Evolutionary conservation across 2,329 filamentous ascomycete species (phyloP).

Genomic region (Neonectria sp.): DNA sequence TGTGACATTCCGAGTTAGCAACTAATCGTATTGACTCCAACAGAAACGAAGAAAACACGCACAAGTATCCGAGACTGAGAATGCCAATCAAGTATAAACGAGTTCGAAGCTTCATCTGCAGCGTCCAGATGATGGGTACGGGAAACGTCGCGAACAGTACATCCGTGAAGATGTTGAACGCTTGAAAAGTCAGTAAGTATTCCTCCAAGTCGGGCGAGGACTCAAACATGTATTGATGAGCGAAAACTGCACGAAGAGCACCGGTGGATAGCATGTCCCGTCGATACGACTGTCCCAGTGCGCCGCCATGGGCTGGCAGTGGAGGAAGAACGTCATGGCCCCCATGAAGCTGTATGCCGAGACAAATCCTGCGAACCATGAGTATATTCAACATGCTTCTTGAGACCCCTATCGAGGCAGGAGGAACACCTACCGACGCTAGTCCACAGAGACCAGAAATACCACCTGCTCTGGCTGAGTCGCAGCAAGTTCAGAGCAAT

Average conservation of each 20-base stretch:
- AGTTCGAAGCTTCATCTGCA: slow-evolving; percentile 57
- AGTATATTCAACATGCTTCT: neutral
- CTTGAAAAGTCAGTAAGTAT: slow-evolving; percentile 24
- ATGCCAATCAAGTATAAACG: slow-evolving; percentile 58
- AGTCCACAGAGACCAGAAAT: slow-evolving; percentile 27
- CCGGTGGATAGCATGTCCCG: slow-evolving; percentile 24
- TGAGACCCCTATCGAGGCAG: too few relatives aligned
- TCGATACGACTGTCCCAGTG: slow-evolving; percentile 30
- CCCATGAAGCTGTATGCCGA: slow-evolving; percentile 35
- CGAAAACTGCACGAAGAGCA: slow-evolving; percentile 27
- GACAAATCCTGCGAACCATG: slow-evolving; percentile 22
- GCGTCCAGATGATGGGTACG: slow-evolving; percentile 57
- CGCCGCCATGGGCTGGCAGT: slow-evolving; percentile 30
- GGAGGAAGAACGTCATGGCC: slow-evolving; percentile 31
- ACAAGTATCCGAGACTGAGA: slow-evolving; percentile 60
- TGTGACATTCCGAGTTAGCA: slow-evolving; percentile 27
- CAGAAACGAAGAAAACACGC: slow-evolving; percentile 21
- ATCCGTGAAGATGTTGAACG: slow-evolving; percentile 61
- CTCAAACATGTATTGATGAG: slow-evolving; percentile 30
- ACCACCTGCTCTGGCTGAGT: slow-evolving; percentile 31
- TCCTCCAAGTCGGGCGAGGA: too few relatives aligned
- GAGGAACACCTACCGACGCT: slow-evolving; percentile 18
- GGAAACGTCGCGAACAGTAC: slow-evolving; percentile 60
- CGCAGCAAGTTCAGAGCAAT: slow-evolving; percentile 34
- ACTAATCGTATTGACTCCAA: neutral